Base-by-base conservation (phyloP, 2,329 filamentous ascomycete species). In the Dichotomopilus funicola region DNA sequence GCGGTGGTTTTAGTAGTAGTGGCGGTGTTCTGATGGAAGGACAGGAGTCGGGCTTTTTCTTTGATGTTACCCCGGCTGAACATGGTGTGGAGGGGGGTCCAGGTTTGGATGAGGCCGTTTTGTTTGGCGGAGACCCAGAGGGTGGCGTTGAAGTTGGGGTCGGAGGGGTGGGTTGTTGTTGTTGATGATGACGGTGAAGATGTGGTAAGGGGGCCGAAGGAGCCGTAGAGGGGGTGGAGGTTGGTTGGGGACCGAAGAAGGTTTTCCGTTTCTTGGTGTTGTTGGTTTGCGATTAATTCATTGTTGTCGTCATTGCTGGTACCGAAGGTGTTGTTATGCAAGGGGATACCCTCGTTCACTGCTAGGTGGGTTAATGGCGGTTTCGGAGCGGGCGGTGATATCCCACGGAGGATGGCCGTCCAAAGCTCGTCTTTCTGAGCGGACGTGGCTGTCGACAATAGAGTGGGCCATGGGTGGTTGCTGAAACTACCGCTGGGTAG, bases 51-150 rank as follows among this genome's bases (percentile, higher is more conserved):
- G 0, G 87, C 84, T 68, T 96, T 97, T 71, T 97, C 92, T 50
- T 85, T 87, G 57, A 96, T 77, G 70, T 96, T 97, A 3, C 92
- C 91, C 1, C 91, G 81, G 59, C 87, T 91, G 69, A 97, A 97
- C 91, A 96, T 96, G 33, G 91, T 95, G 77, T 90, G 91, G 0
- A 85, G 72, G 11, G 92, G 92, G 1, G 91, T 88, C 91, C 91
- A 97, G 1, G 80, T 85, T 73, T 97, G 92, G 38, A 75, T 72
- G 56, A 97, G 87, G 2, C 86, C 87, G 65, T 90, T 89, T 68
- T 96, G 91, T 51, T 78, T 82, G 4, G 87, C 85, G 10, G 78
- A 80, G 0, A 88, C 87, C 92, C 92, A 97, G 59, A 95, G 82
- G 0, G 90, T 86, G 1, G 68, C 56, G 0, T 75, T 68, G 56